Conservation (phyloP, 192 early-diverging fungal species). For the Linnemannia hyalina region DNA sequence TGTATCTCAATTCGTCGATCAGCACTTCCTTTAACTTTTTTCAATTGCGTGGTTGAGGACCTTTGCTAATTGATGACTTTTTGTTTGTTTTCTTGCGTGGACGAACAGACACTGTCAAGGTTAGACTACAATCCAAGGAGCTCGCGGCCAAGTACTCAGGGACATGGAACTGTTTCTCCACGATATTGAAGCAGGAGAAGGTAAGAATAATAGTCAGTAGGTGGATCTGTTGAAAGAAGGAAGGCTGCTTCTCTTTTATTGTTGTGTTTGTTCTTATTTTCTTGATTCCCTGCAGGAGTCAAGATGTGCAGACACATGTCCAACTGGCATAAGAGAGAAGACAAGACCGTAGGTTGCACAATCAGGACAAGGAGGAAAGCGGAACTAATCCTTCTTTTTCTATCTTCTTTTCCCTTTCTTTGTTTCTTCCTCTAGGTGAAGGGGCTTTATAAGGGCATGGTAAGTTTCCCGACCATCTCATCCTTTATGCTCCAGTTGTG, state of each 20-base stretch:
- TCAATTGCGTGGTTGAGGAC: background rate
- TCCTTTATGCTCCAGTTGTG: background rate
- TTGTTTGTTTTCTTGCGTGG: slow-evolving; percentile 1
- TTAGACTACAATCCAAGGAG: slow-evolving; percentile 67
- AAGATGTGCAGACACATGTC: background rate
- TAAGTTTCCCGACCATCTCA: slow-evolving; percentile 23
- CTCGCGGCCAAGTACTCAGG: slow-evolving; percentile 65
- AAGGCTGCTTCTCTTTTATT: background rate
- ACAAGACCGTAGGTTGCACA: slow-evolving; percentile 7
- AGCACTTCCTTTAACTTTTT: background rate
- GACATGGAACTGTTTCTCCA: slow-evolving; percentile 70
- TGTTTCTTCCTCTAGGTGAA: slow-evolving; percentile 48
- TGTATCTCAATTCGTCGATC: background rate
- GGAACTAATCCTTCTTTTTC: background rate
- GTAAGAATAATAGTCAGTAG: slow-evolving; percentile 23
- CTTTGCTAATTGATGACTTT: slow-evolving; percentile 6
- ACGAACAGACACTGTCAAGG: slow-evolving; percentile 61
- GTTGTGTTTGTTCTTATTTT: background rate
- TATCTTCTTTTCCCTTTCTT: background rate
- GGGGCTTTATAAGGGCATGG: slow-evolving; percentile 74
- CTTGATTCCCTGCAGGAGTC: background rate
- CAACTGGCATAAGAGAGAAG: background rate
- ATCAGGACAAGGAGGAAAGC: background rate
- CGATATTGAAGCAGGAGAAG: slow-evolving; percentile 68
- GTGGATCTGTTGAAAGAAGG: too few species aligned